Conservation (phyloP, 768 basidiomycete species). For the Boletus vinaceobasis region DNA sequence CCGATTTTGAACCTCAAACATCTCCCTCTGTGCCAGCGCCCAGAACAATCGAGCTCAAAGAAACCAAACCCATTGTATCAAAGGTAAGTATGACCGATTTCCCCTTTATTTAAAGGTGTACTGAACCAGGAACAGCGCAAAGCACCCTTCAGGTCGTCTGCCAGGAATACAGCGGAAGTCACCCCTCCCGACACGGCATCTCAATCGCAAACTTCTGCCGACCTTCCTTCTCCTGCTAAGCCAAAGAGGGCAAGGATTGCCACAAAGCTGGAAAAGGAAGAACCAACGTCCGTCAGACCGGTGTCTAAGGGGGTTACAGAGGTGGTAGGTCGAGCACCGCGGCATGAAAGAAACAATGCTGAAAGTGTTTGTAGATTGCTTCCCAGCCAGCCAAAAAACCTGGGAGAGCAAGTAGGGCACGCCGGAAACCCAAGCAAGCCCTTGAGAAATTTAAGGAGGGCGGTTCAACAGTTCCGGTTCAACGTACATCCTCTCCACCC, state of each 20-base stretch:
- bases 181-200: constrained; percentile 7
- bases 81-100: constrained; percentile 15
- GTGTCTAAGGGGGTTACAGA: background rate
- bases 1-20: constrained; percentile 20
- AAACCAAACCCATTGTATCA: constrained; percentile 13
- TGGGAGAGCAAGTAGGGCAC: constrained; percentile 15
- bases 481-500: constrained; percentile 15
- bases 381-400: constrained; percentile 14
- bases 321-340: constrained; percentile 16
- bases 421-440: constrained; percentile 23
- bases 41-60: constrained; percentile 19
- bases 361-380: constrained; percentile 8
- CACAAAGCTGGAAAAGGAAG: constrained; percentile 29
- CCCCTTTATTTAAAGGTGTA: background rate
- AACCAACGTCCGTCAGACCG: constrained; percentile 6
- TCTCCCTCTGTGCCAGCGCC: constrained; percentile 2
- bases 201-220: constrained; percentile 14
- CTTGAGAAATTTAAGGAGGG: constrained; percentile 18
- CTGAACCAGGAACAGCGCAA: constrained; percentile 28
- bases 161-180: constrained; percentile 16
- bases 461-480: constrained; percentile 3
- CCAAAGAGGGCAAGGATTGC: constrained; percentile 30
- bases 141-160: constrained; percentile 20
- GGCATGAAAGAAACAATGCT: background rate
- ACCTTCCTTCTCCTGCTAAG: constrained; percentile 24